Base-by-base conservation (phyloP, 176 grass and related monocot species). In the Aegilops umbellulata region DNA sequence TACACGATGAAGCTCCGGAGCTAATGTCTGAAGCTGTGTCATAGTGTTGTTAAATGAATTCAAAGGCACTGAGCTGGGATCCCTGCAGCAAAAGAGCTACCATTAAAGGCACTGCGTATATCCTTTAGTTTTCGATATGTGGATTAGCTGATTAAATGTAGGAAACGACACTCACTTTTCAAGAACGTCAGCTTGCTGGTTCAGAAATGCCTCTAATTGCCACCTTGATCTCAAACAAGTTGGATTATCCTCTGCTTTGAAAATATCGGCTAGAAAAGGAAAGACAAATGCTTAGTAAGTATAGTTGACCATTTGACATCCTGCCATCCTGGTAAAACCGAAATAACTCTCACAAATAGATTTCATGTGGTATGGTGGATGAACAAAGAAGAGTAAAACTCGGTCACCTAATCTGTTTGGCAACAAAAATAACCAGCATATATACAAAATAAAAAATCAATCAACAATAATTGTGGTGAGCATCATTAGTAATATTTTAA, bases 191-290 rank as follows among this genome's bases (percentile, higher is more conserved):
- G 93, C 96, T 91, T 98, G 96, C 66, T 87, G 83, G 72, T 98
- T 98, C 58, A 98, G 93, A 67, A 91, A 98, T 83, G 93, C 96
- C 86, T 95, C 96, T 84, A 98, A 81, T 89, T 95, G 96, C 93
- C 93, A 98, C 85, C 90, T 94, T 79, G 96, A 98, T 87, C 92
- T 88, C 66, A 98, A 42, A 86, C 91, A 86, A 42, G 82, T 88
- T 68, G 82, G 87, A 86, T 84, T 91, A 76, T 88, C 84, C 39
- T 95, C 93, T 30, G 70, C 80, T 88, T 89, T 94, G 51, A 69
- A 89, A 91, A 78, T 89, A 91, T 94, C 89, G 44, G 65, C 90
- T 88, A 89, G 55, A 82, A 85, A 92, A 71, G n/a, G 27, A 8
- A 39, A 86, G 34, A 66, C 11, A 78, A 34, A 82, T 51, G 47